A percentile compares a stretch with the other conserved stretches of the same genome.
Evolutionary conservation across 805 yeast genomes (phyloP).

Genomic region (Candida sithepensis): DNA sequence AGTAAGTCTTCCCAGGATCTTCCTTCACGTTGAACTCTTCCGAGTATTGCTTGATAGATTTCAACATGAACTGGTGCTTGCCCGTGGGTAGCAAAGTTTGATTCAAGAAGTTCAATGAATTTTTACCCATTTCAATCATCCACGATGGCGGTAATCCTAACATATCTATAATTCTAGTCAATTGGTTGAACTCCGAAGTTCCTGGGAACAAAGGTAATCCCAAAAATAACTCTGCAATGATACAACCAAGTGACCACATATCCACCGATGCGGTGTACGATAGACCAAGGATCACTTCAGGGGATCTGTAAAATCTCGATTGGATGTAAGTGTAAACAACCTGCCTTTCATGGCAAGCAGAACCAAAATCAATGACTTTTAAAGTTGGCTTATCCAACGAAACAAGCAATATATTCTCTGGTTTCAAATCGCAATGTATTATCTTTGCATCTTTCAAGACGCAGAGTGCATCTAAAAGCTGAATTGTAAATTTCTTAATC

Average conservation of each 20-base stretch:
- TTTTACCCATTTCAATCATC: constrained; percentile 96
- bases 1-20: constrained; percentile 81
- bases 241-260: constrained; percentile 66
- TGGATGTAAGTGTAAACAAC: constrained; percentile 90
- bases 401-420: constrained; percentile 84
- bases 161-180: constrained; percentile 76
- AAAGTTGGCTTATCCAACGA: constrained; percentile 80
- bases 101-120: constrained; percentile 61
- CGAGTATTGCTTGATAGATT: constrained; percentile 43
- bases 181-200: constrained; percentile 86
- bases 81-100: constrained; percentile 19
- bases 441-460: constrained; percentile 78
- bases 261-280: constrained; percentile 93
- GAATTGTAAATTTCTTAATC: constrained; percentile 74
- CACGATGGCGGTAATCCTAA: constrained; percentile 87
- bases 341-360: constrained; percentile 89
- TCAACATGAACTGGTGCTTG: constrained; percentile 26
- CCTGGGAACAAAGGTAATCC: constrained; percentile 97
- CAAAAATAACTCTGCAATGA: constrained; percentile 55
- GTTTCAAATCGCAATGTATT: constrained; percentile 95
- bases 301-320: constrained; percentile 89
- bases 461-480: constrained; percentile 74
- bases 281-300: constrained; percentile 88
- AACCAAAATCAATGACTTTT: constrained; percentile 93
- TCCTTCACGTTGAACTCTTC: constrained; percentile 57